A percentile compares a stretch with the other conserved stretches of the same genome.
These are phyloP conservation scores for Lumnitzera littorea DNA, from an alignment of 345 rosid genomes.

Conservation along the genomic window DNA sequence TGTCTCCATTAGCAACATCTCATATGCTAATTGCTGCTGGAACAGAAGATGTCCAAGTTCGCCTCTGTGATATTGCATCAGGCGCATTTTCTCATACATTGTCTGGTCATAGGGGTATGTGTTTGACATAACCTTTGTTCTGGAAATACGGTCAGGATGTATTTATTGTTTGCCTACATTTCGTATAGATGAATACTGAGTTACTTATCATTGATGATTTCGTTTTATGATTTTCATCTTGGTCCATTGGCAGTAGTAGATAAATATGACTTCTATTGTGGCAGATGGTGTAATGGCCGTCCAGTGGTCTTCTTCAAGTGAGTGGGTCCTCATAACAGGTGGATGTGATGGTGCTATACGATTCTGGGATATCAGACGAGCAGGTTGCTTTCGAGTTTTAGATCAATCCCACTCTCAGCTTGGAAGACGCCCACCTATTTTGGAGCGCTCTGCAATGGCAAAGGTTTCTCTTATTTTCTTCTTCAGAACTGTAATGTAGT, in stretches of 20 bases:
- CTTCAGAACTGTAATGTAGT: not conserved
- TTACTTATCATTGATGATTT: not conserved
- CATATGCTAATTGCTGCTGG: slow-evolving; percentile 92
- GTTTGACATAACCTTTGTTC: slow-evolving; percentile 6
- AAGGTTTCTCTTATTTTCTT: slow-evolving; percentile 35
- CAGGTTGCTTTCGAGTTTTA: slow-evolving; percentile 84
- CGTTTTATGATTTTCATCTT: not conserved
- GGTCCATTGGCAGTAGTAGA: not conserved
- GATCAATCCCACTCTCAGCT: slow-evolving; percentile 84
- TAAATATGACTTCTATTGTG: slow-evolving; percentile 12
- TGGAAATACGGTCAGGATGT: not conserved
- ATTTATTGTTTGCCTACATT: not conserved
- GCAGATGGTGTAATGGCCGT: slow-evolving; percentile 90
- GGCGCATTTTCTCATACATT: slow-evolving; percentile 88
- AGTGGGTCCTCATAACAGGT: slow-evolving; percentile 86
- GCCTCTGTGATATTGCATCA: slow-evolving; percentile 88
- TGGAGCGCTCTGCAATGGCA: slow-evolving; percentile 30
- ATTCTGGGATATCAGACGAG: slow-evolving; percentile 93
- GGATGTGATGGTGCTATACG: slow-evolving; percentile 99
- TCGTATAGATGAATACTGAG: too few species aligned
- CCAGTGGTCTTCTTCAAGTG: slow-evolving; percentile 94
- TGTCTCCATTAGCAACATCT: slow-evolving; percentile 80
- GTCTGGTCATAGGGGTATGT: slow-evolving; percentile 93
- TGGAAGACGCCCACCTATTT: slow-evolving; percentile 68
- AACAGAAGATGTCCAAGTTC: slow-evolving; percentile 95